These are phyloP conservation scores for Colletotrichum limetticola DNA, from an alignment of 2,329 filamentous ascomycete species.

Conservation along the genomic window DNA sequence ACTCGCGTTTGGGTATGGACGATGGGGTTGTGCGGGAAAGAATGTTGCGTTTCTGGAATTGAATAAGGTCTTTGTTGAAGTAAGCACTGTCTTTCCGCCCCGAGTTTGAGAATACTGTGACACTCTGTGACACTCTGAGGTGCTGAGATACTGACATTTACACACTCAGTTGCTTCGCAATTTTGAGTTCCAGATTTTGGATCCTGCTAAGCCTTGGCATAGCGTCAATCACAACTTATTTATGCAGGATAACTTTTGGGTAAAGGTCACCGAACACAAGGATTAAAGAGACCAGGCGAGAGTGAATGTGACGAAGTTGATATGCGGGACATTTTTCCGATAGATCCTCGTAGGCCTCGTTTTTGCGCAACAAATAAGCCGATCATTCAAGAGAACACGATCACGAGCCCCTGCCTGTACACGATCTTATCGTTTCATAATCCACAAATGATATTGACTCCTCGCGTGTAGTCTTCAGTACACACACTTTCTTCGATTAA, in stretches of 20 bases:
- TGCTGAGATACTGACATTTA: background rate
- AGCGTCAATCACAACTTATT: conserved; percentile 43
- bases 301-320: no score
- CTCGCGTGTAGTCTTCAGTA: no score
- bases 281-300: no score
- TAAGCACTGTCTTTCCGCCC: conserved; percentile 37
- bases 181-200: conserved; percentile 41
- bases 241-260: conserved; percentile 40
- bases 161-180: conserved; percentile 39
- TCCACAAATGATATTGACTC: no score
- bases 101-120: background rate
- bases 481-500: no score
- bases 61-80: conserved; percentile 55
- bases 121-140: no score
- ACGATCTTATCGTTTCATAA: no score
- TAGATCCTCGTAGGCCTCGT: no score
- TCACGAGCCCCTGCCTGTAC: no score
- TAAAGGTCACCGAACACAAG: conserved; percentile 33
- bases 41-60: conserved; percentile 55
- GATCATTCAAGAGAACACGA: no score
- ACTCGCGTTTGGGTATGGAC: conserved; percentile 50
- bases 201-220: conserved; percentile 43
- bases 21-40: conserved; percentile 46
- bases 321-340: no score
- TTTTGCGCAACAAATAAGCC: no score